These are phyloP conservation scores for Infundibulicybe gibba DNA, from an alignment of 768 basidiomycete genomes.

Conservation along the genomic window DNA sequence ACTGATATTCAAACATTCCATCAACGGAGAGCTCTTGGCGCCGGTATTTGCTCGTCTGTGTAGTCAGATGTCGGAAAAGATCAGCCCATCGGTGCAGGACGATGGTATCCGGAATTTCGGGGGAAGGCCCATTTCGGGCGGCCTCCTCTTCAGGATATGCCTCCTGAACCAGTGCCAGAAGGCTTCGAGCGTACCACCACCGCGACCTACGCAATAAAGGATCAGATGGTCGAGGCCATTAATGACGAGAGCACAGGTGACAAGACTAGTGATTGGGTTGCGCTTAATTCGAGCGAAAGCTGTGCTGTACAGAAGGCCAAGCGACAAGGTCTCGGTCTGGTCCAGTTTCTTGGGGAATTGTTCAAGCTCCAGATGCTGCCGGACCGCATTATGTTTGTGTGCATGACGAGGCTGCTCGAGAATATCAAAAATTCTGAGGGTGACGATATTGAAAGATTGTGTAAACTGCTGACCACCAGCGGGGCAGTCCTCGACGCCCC, in stretches of 20 bases:
- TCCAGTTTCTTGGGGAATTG: constrained; percentile 97
- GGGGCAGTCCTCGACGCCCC: constrained; percentile 77
- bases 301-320: constrained; percentile 96
- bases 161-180: constrained; percentile 95
- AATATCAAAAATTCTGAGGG: constrained; percentile 96
- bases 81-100: constrained; percentile 85
- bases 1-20: constrained; percentile 96
- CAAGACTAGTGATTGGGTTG: constrained; percentile 57
- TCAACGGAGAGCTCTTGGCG: constrained; percentile 92
- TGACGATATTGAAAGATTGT: constrained; percentile 95
- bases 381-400: constrained; percentile 98
- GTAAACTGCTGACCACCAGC: constrained; percentile 88
- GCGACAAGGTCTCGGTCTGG: constrained; percentile 92
- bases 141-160: constrained; percentile 95
- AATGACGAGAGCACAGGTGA: constrained; percentile 48
- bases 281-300: constrained; percentile 92
- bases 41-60: constrained; percentile 97
- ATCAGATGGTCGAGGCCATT: constrained; percentile 71
- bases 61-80: constrained; percentile 92
- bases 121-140: constrained; percentile 88
- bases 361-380: constrained; percentile 99
- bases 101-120: constrained; percentile 79
- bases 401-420: constrained; percentile 90
- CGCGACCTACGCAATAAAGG: constrained; percentile 78
- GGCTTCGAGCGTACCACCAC: constrained; percentile 90